Base-by-base conservation (phyloP, 1,284 basidiomycete genomes). In the Tylopilus orsonianus region DNA sequence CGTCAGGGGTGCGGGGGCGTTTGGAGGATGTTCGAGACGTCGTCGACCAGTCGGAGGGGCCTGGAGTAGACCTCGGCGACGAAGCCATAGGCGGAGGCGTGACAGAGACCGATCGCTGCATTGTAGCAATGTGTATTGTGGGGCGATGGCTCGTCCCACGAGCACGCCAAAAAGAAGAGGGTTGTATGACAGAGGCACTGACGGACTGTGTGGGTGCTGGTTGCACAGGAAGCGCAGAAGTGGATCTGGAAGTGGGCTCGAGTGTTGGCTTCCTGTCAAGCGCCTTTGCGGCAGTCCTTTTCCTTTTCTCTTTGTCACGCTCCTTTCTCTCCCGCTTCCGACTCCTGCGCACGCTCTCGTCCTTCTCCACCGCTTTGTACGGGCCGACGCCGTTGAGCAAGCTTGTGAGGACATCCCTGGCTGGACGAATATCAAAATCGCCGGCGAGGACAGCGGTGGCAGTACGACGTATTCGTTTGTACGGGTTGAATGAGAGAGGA, bases 1-100 rank as follows among this genome's bases (percentile, higher is more conserved):
- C 70, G 49, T 78, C 73, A 7, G 86, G 87, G 0, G 87, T 89
- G 52, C 71, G 78, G 23, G 83, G 87, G 51, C 87, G 75, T 69
- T 89, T 90, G 32, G 87, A 88, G 13, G 87, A 90, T 9, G 82
- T 83, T 43, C 79, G 78, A 1, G 87, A 89, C 7, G 83, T 85
- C 51, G 75, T 74, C 2, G 84, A 84, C 9, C 87, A 87, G 50
- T 79, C 75, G 41, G 84, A 87, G 4, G 85, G 85, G 9, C 80
- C 84, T 6, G 87, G 87, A 0, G 87, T 89, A 19, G 83, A 80
- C 30, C 75, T 76, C 14, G 83, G 83, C 7, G 83, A 83, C 5
- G 77, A 83, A 22, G 74, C 73, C 65, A 78, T 75, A 37, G 83
- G 85, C 14, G 86, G 85, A 41, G 86, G 85, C 16, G 85, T 85